A percentile compares a stretch with the other conserved stretches of the same genome.
Conservation (phyloP, 164 flowering plant species). For the Vitis amurensis region DNA sequence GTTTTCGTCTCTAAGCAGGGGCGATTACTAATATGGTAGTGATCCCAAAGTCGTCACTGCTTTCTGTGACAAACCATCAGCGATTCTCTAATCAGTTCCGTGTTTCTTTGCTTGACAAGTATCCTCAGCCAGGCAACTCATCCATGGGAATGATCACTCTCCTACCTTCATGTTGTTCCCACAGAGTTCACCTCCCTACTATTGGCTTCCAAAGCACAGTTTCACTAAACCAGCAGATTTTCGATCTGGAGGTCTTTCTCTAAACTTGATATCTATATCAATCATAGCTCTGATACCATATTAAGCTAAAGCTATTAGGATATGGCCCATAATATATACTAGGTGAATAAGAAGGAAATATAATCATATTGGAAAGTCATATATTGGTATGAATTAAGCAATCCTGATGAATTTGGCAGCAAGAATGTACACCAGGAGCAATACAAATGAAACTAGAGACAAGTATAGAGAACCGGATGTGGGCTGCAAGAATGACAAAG, state of each 20-base stretch:
- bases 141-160: slow-evolving; percentile 22
- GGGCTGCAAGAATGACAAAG: slow-evolving; percentile 56
- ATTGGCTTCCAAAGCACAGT: slow-evolving; percentile 20
- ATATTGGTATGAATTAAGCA: no score
- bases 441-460: slow-evolving; percentile 52
- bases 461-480: slow-evolving; percentile 34
- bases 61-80: slow-evolving; percentile 19
- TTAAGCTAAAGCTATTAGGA: no score
- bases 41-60: slow-evolving; percentile 37
- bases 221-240: slow-evolving; percentile 33
- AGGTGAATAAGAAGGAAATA: no score
- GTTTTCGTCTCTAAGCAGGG: slow-evolving; percentile 30
- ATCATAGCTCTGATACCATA: no score
- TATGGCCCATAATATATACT: no score
- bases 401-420: slow-evolving; percentile 23
- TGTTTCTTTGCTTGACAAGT: slow-evolving; percentile 46
- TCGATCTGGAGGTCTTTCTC: slow-evolving; percentile 45
- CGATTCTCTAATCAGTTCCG: slow-evolving; percentile 21
- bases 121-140: slow-evolving; percentile 29
- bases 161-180: slow-evolving; percentile 24
- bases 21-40: slow-evolving; percentile 42
- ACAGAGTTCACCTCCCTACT: slow-evolving; percentile 18
- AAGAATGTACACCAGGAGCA: slow-evolving; percentile 34
- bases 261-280: not conserved
- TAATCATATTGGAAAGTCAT: no score